Percentiles rank a stretch among this genome's conserved stretches.
These are phyloP conservation scores for Epithele typhae DNA, from an alignment of 768 basidiomycete genomes.

Conservation along the genomic window DNA sequence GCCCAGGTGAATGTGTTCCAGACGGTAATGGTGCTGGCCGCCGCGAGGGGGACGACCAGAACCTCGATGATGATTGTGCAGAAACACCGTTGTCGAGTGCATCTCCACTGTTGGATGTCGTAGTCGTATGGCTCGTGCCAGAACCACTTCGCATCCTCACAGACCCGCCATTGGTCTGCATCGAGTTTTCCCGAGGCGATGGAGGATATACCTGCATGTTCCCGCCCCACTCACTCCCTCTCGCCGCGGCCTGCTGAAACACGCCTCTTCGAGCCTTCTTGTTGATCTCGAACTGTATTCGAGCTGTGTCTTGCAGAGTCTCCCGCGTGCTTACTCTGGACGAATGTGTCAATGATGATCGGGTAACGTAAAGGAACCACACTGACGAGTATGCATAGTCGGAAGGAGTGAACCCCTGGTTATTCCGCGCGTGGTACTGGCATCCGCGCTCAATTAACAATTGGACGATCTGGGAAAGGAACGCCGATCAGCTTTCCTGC, in stretches of 20 bases:
- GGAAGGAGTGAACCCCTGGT: constrained; percentile 85
- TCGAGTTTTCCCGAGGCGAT: constrained; percentile 35
- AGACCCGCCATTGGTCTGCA: constrained; percentile 18
- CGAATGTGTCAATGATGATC: constrained; percentile 3
- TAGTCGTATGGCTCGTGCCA: constrained; percentile 72
- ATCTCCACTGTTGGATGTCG: constrained; percentile 73
- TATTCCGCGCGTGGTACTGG: constrained; percentile 78
- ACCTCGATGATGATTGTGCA: constrained; percentile 43
- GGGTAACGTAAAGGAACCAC: background rate
- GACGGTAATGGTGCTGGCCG: constrained; percentile 32
- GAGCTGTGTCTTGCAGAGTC: constrained; percentile 76
- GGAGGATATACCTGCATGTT: constrained; percentile 30
- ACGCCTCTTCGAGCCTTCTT: constrained; percentile 70
- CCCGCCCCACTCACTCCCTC: constrained; percentile 59
- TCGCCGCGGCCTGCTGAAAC: constrained; percentile 67
- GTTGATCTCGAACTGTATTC: constrained; percentile 73
- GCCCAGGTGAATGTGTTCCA: constrained; percentile 59
- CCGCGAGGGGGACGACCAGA: constrained; percentile 28
- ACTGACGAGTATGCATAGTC: constrained; percentile 91
- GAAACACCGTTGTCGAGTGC: constrained; percentile 40
- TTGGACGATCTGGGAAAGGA: constrained; percentile 59
- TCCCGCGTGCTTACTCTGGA: constrained; percentile 68
- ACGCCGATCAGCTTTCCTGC: constrained; percentile 20
- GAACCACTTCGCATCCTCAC: constrained; percentile 76
- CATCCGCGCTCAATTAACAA: constrained; percentile 87